phyloP scores from a whole-genome alignment of 768 basidiomycete genomes.

The Tricholoma flavovirens region DNA sequence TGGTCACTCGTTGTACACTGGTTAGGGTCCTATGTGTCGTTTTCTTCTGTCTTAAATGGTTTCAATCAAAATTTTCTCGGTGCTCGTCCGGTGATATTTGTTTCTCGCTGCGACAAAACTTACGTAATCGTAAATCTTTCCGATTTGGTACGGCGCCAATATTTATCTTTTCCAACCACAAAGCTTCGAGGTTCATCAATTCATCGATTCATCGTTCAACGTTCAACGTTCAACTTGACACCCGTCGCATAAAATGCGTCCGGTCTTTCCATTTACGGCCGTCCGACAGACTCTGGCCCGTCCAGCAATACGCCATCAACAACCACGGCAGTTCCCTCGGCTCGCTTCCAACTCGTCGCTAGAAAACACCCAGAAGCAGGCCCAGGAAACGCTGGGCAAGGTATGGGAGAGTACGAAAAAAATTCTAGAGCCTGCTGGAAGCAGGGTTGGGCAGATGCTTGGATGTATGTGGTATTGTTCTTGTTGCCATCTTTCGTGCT shows the following conservation, averaged over 20 bases:
- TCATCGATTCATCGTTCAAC: no score
- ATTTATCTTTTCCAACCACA: constrained; percentile 5
- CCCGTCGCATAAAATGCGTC: constrained; percentile 18
- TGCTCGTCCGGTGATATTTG: no score
- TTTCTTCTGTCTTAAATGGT: no score
- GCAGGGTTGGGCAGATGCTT: constrained; percentile 54
- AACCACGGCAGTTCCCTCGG: constrained; percentile 14
- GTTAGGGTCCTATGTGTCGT: no score
- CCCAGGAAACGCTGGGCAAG: constrained; percentile 53
- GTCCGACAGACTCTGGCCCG: constrained; percentile 26
- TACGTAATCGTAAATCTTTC: not conserved
- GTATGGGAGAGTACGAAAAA: constrained; percentile 46
- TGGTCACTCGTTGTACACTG: no score
- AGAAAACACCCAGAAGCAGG: constrained; percentile 59
- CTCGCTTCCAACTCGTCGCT: constrained; percentile 38
- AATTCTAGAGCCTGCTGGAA: constrained; percentile 39
- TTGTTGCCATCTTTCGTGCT: not conserved
- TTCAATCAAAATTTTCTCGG: no score
- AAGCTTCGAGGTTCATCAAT: not conserved
- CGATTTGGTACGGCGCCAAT: constrained; percentile 1
- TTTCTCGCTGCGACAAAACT: no score
- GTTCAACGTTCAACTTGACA: constrained; percentile 2
- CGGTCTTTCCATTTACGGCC: constrained; percentile 18
- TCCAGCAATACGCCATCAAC: constrained; percentile 22
- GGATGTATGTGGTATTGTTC: constrained; percentile 27